A percentile compares a stretch with the other conserved stretches of the same genome.
phyloP scores from a whole-genome alignment of 176 grass and related monocot species.

The Thalia dealbata region DNA sequence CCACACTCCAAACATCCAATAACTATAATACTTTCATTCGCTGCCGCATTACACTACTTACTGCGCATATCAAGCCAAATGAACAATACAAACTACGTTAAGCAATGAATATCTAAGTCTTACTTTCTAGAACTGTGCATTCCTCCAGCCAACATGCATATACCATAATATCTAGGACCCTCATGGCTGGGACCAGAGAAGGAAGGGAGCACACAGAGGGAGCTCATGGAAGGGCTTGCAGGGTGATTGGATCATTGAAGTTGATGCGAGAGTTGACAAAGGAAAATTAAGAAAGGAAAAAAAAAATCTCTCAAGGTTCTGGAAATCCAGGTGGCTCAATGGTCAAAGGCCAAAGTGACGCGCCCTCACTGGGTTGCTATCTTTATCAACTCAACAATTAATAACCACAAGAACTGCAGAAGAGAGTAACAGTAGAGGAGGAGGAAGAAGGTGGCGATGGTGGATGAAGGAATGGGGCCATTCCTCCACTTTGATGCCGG shows the following conservation, averaged over 20 bases:
- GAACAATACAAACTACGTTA: too few species aligned
- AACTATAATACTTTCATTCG: too few species aligned
- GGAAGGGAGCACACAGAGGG: background rate
- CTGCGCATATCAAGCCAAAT: too few species aligned
- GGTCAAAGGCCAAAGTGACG: background rate
- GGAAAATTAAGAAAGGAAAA: background rate
- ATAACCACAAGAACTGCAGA: background rate
- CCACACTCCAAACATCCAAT: too few species aligned
- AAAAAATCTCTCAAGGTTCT: background rate
- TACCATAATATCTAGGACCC: background rate
- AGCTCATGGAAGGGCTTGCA: background rate
- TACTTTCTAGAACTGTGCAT: background rate
- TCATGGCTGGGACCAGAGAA: background rate
- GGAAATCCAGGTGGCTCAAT: background rate
- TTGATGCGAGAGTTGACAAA: slow-evolving; percentile 3
- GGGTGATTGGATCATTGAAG: background rate
- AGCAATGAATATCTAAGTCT: too few species aligned
- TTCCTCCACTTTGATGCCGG: background rate
- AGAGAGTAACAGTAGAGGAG: background rate
- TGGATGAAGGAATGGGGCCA: background rate
- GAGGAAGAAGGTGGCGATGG: background rate
- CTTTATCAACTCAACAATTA: background rate
- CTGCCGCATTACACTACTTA: too few species aligned
- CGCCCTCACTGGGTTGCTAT: background rate
- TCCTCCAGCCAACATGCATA: background rate